phyloP scores from a whole-genome alignment of 257 asterid genomes.

The Anisodus acutangulus region DNA sequence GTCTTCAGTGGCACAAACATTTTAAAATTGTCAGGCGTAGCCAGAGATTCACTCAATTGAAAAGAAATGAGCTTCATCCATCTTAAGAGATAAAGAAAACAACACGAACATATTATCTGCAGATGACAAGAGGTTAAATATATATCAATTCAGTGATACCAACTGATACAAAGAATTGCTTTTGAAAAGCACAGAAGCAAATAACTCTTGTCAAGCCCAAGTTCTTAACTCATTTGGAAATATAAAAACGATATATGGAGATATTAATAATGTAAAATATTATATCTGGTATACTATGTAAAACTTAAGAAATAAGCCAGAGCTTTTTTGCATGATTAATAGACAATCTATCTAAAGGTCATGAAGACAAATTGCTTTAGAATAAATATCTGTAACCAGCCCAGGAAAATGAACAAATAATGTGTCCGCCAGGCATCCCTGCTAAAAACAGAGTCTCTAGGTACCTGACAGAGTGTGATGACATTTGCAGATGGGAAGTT shows the following conservation, averaged over 20 bases:
- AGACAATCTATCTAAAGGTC: neutral
- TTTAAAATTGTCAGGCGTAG: slow-evolving; percentile 49
- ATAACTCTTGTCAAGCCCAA: slow-evolving; percentile 12
- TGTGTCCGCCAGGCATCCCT: neutral
- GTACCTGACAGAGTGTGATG: slow-evolving; percentile 93
- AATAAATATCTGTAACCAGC: neutral
- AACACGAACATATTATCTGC: slow-evolving; percentile 83
- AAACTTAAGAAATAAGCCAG: neutral
- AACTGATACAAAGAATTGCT: neutral
- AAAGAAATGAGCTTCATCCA: slow-evolving; percentile 72
- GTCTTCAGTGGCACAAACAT: slow-evolving; percentile 61
- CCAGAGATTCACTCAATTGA: slow-evolving; percentile 51
- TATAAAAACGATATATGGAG: neutral
- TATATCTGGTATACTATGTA: neutral
- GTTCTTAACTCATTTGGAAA: neutral
- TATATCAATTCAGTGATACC: neutral
- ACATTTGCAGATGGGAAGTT: slow-evolving; percentile 88
- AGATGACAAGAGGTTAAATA: slow-evolving; percentile 33
- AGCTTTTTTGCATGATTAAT: neutral
- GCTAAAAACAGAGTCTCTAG: slow-evolving; percentile 12
- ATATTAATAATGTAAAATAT: neutral
- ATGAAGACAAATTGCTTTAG: slow-evolving; percentile 8
- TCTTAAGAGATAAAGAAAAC: slow-evolving; percentile 66
- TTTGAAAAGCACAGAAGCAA: slow-evolving; percentile 1
- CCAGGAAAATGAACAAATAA: neutral